These are phyloP conservation scores for Cinchona pubescens DNA, from an alignment of 257 asterid species.

Conservation along the genomic window DNA sequence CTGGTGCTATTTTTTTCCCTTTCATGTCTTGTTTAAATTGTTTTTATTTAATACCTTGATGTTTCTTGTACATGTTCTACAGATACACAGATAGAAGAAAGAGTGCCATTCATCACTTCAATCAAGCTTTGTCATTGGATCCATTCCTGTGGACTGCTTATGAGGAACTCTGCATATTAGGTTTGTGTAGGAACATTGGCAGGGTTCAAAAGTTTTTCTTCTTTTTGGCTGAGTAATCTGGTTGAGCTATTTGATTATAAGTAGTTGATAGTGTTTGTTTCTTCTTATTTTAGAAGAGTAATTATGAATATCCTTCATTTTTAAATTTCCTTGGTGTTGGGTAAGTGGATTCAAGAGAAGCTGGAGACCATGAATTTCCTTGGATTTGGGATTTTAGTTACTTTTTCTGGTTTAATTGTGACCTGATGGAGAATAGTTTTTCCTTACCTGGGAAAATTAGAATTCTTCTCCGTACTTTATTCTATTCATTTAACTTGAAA, in stretches of 20 bases:
- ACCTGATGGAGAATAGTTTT: not conserved
- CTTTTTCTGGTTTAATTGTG: not conserved
- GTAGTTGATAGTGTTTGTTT: not conserved
- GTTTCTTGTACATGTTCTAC: constrained; percentile 23
- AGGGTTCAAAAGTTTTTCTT: not conserved
- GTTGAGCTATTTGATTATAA: not conserved
- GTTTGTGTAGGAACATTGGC: constrained; percentile 32
- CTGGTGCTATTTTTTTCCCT: not conserved
- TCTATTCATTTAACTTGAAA: not conserved
- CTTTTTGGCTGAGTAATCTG: not conserved
- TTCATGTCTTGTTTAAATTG: not conserved
- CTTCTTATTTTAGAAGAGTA: not conserved
- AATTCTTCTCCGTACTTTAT: not conserved
- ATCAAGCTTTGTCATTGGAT: constrained; percentile 86
- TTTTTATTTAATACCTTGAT: not conserved
- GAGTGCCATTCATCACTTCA: constrained; percentile 82
- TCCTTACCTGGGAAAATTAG: not conserved
- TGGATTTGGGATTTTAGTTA: not conserved
- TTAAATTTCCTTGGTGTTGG: not conserved
- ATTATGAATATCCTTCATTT: not conserved
- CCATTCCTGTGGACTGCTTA: constrained; percentile 96
- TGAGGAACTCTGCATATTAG: constrained; percentile 91
- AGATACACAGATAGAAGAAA: constrained; percentile 91
- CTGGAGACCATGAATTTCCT: constrained; percentile 7
- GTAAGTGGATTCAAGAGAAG: not conserved